A percentile compares a stretch with the other conserved stretches of the same genome.
Evolutionary conservation across 371 early-diverging fungal genomes (phyloP).

Genomic region (Funneliformis caledonium): DNA sequence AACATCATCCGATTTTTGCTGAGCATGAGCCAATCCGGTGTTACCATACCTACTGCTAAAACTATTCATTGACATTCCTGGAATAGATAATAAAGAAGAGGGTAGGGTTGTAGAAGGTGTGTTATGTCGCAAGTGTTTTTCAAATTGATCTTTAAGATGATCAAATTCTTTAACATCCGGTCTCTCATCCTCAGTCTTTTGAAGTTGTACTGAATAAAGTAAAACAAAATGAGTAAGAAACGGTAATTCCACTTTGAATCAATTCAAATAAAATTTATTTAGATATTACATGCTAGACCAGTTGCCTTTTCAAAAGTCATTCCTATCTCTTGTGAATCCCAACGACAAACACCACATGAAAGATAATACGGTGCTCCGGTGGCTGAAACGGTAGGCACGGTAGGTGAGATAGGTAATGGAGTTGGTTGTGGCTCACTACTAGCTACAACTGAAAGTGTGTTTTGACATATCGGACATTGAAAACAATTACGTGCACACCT

Average conservation of each 20-base stretch:
- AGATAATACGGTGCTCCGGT: slow-evolving; percentile 63
- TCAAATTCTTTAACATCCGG: slow-evolving; percentile 84
- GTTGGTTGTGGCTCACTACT: slow-evolving; percentile 48
- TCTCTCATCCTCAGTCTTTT: slow-evolving; percentile 72
- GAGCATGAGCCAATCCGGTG: slow-evolving; percentile 11
- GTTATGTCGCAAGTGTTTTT: slow-evolving; percentile 60
- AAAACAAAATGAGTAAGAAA: neutral
- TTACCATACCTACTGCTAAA: slow-evolving; percentile 34
- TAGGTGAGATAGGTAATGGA: slow-evolving; percentile 39
- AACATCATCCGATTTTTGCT: slow-evolving; percentile 51
- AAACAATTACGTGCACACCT: slow-evolving; percentile 96
- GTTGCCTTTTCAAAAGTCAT: slow-evolving; percentile 92
- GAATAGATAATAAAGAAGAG: slow-evolving; percentile 45
- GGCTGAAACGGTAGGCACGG: slow-evolving; percentile 39
- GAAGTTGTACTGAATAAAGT: slow-evolving; percentile 68
- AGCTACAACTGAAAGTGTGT: slow-evolving; percentile 81
- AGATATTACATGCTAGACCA: slow-evolving; percentile 75
- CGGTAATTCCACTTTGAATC: neutral
- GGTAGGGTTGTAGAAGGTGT: slow-evolving; percentile 45
- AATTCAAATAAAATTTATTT: neutral
- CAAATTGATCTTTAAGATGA: slow-evolving; percentile 81
- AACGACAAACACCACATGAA: slow-evolving; percentile 85
- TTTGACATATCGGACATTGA: slow-evolving; percentile 89
- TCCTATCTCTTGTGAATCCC: slow-evolving; percentile 89
- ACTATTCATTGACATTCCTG: slow-evolving; percentile 23